phyloP scores from a whole-genome alignment of 2,329 filamentous ascomycete species.

The Neonectria coccinea region DNA sequence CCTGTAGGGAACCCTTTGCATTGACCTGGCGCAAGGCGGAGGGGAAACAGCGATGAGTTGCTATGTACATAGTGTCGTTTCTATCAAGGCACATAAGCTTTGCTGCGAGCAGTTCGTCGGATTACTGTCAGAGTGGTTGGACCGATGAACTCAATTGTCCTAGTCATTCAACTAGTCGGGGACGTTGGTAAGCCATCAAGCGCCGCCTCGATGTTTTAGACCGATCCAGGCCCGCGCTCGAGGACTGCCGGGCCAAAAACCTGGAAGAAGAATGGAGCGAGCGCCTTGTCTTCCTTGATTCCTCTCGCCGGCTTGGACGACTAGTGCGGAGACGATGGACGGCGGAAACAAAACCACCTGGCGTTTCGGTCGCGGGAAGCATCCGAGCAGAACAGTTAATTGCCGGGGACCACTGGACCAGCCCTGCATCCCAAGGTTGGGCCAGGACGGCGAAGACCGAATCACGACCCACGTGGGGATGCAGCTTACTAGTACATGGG shows the following conservation, averaged over 20 bases:
- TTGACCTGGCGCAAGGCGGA: neutral
- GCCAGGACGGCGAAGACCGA: slow-evolving; percentile 43
- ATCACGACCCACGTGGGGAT: slow-evolving; percentile 44
- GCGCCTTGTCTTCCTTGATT: slow-evolving; percentile 24
- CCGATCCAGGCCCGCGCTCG: slow-evolving; percentile 38
- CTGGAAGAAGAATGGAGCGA: slow-evolving; percentile 20
- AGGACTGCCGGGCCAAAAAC: slow-evolving; percentile 8
- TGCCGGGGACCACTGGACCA: slow-evolving; percentile 12
- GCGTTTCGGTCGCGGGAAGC: slow-evolving; percentile 1
- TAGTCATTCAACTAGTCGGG: slow-evolving; percentile 1
- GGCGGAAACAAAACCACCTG: neutral
- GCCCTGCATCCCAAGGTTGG: slow-evolving; percentile 12
- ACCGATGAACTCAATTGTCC: neutral
- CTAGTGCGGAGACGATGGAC: neutral
- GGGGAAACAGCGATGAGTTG: neutral
- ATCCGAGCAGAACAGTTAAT: neutral
- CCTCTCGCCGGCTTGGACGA: neutral
- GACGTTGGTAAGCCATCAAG: slow-evolving; percentile 15
- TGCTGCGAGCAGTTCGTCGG: neutral
- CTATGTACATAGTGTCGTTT: neutral
- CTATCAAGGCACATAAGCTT: slow-evolving; percentile 7
- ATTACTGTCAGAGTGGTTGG: slow-evolving; percentile 2
- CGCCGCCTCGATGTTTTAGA: slow-evolving; percentile 35
- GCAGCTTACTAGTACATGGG: slow-evolving; percentile 35
- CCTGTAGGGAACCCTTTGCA: slow-evolving; percentile 26